A percentile compares a stretch with the other conserved stretches of the same genome.
Conservation (phyloP, 345 rosid species). For the Kernera saxatilis region DNA sequence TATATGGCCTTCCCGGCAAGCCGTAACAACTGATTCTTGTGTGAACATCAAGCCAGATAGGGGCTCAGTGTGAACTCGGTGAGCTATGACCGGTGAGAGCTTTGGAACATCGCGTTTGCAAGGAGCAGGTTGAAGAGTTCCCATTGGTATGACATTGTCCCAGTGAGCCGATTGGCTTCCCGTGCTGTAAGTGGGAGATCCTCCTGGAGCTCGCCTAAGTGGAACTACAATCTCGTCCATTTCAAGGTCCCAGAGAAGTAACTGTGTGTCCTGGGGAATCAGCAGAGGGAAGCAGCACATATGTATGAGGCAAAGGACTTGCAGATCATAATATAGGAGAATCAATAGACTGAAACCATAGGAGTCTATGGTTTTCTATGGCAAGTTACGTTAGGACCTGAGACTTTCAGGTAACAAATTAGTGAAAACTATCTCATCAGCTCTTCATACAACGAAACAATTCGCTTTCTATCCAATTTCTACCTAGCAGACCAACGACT, state of each 20-base stretch:
- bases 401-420: neutral
- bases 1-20: conserved; percentile 90
- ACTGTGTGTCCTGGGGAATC: conserved; percentile 73
- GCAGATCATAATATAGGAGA: neutral
- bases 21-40: conserved; percentile 80
- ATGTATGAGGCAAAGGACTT: neutral
- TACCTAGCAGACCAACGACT: neutral
- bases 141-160: conserved; percentile 74
- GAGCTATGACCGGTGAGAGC: conserved; percentile 79
- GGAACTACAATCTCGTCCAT: conserved; percentile 99
- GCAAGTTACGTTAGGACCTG: neutral
- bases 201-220: conserved; percentile 81
- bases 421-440: neutral
- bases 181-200: conserved; percentile 89
- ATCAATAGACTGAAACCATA: neutral
- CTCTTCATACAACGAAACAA: neutral
- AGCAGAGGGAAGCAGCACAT: neutral
- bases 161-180: conserved; percentile 99
- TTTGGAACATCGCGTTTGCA: conserved; percentile 91
- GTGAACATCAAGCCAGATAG: conserved; percentile 90
- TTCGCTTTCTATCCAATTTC: neutral
- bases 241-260: conserved; percentile 97
- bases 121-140: conserved; percentile 92
- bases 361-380: neutral
- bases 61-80: conserved; percentile 90